Evolutionary conservation across 257 asterid species (phyloP).

Genomic region (Nicotiana sylvestris): DNA sequence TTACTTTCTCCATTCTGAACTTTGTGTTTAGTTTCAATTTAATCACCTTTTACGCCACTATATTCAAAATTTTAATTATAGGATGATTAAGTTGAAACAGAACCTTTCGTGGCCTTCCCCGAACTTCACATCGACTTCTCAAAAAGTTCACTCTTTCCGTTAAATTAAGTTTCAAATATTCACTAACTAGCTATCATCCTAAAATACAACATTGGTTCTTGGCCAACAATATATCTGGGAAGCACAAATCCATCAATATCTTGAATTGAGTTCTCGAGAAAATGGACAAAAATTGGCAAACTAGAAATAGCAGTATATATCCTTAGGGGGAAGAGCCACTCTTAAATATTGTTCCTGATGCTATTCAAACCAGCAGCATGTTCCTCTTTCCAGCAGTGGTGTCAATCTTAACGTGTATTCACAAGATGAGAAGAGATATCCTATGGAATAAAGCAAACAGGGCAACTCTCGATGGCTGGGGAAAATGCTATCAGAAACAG

Average conservation of each 20-base stretch:
- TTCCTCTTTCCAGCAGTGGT: not conserved
- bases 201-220: not conserved
- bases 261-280: not conserved
- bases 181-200: not conserved
- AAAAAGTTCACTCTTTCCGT: not conserved
- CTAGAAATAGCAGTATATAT: not conserved
- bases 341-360: not conserved
- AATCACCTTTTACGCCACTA: not conserved
- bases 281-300: not conserved
- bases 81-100: not conserved
- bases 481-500: not conserved
- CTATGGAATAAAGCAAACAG: not conserved
- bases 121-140: not conserved
- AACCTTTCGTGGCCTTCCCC: not conserved
- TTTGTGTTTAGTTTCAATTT: not conserved
- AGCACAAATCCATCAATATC: not conserved
- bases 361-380: not conserved
- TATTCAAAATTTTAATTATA: not conserved
- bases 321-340: not conserved
- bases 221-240: not conserved
- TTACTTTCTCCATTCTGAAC: not conserved
- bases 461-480: not conserved
- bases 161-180: not conserved
- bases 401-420: not conserved
- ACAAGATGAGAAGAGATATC: not conserved